Percentiles rank a stretch among this genome's conserved stretches.
Evolutionary conservation across 2,329 filamentous ascomycete species (phyloP).

Genomic region (Pestalotiopsis sp.): DNA sequence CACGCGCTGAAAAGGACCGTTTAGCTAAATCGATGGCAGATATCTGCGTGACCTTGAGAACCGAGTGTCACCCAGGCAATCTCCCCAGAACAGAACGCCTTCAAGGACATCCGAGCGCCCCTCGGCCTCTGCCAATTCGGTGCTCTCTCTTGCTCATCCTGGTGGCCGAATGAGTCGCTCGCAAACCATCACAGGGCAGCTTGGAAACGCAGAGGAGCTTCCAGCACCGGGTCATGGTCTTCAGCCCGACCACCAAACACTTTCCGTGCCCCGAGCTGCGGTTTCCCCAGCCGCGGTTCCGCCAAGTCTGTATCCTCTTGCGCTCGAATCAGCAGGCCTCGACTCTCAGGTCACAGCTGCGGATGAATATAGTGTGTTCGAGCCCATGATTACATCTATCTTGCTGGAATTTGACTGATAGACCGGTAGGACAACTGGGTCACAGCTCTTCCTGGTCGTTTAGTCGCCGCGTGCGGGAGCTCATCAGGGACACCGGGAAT

Average conservation of each 20-base stretch:
- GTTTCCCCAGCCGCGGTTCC: not conserved
- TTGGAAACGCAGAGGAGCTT: not conserved
- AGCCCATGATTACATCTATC: not conserved
- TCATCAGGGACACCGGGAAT: not conserved
- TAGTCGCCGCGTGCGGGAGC: not conserved
- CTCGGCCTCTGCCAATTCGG: not conserved
- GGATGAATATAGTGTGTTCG: not conserved
- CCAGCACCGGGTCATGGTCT: not conserved
- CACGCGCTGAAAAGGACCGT: not conserved
- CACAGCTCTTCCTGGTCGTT: conserved; percentile 3
- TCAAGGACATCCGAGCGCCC: not conserved
- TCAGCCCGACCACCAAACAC: not conserved
- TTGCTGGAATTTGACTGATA: not conserved
- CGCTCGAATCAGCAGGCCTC: not conserved
- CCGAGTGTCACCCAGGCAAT: not conserved
- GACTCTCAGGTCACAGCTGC: not conserved
- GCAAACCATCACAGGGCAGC: not conserved
- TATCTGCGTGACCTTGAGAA: not conserved
- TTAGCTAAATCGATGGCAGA: not conserved
- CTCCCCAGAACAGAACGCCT: not conserved
- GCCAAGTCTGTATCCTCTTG: not conserved
- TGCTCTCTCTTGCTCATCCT: not conserved
- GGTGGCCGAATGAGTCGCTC: not conserved
- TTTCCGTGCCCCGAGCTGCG: not conserved
- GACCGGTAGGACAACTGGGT: not conserved